Conservation (phyloP, 352 stramenopile species). For the Phytophthora uliginosa region DNA sequence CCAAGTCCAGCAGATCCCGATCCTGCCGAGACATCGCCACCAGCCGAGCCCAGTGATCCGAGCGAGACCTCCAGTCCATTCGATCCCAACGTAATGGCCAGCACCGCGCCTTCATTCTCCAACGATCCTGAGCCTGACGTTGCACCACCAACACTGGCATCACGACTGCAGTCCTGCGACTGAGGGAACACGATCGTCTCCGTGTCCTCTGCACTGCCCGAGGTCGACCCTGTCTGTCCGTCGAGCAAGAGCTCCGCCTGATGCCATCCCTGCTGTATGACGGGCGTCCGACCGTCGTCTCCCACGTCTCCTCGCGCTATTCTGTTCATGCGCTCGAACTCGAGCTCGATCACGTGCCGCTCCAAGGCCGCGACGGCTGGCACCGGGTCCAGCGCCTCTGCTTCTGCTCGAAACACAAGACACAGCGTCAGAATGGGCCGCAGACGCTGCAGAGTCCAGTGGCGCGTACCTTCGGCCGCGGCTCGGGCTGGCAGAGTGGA, state of each 20-base stretch:
- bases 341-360: constrained; percentile 27
- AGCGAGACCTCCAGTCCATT: constrained; percentile 13
- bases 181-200: constrained; percentile 29
- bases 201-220: constrained; percentile 16
- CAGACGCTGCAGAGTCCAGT: not conserved
- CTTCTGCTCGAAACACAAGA: constrained; percentile 14
- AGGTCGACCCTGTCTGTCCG: not conserved
- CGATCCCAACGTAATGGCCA: constrained; percentile 25
- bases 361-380: constrained; percentile 25
- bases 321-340: constrained; percentile 32
- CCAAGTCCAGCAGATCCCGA: constrained; percentile 24
- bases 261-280: not conserved
- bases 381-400: constrained; percentile 22
- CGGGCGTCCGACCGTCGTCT: constrained; percentile 18
- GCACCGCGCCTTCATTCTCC: constrained; percentile 16
- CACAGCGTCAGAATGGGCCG: not conserved
- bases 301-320: constrained; percentile 27
- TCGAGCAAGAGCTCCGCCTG: constrained; percentile 17
- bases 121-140: constrained; percentile 15
- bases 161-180: constrained; percentile 26
- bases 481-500: constrained; percentile 15
- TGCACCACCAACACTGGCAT: constrained; percentile 19
- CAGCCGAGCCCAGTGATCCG: constrained; percentile 13
- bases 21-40: constrained; percentile 19
- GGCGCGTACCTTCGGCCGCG: constrained; percentile 16